Conservation (phyloP, 108 stramenopile genomes). For the Conticribra weissflogii region DNA sequence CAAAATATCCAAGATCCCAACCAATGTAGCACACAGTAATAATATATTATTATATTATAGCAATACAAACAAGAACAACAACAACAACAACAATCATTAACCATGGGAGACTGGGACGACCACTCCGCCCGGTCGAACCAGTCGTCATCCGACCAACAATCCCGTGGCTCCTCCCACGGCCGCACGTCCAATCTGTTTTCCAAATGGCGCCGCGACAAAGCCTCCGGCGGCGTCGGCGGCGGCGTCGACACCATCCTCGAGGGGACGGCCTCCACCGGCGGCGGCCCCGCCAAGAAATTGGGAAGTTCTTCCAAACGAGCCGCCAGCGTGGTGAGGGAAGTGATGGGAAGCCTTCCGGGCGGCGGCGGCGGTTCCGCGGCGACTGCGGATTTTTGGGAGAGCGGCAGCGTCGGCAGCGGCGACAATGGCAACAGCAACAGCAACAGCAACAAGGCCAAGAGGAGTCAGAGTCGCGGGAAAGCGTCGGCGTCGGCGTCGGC, state of each 20-base stretch:
- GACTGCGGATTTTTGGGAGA: neutral
- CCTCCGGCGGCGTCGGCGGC: neutral
- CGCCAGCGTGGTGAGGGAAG: neutral
- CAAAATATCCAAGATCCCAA: too few species aligned
- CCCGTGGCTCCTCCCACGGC: neutral
- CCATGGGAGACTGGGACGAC: slow-evolving; percentile 23
- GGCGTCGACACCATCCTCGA: neutral
- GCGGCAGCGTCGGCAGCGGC: neutral
- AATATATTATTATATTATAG: too few species aligned
- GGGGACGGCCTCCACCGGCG: neutral
- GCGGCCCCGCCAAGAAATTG: neutral
- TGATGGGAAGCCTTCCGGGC: neutral
- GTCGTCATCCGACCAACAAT: slow-evolving; percentile 1
- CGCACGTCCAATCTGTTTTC: neutral
- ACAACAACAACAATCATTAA: too few species aligned
- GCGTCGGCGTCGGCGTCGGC: neutral
- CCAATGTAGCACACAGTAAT: too few species aligned
- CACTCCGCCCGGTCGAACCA: slow-evolving; percentile 7
- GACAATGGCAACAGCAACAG: neutral
- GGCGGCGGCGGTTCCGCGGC: neutral
- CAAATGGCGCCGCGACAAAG: slow-evolving; percentile 1
- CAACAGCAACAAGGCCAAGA: neutral
- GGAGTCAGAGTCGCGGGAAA: neutral
- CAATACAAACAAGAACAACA: too few species aligned
- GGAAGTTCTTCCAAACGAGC: neutral